Conservation (phyloP, 345 rosid species). For the Angophora floribunda region DNA sequence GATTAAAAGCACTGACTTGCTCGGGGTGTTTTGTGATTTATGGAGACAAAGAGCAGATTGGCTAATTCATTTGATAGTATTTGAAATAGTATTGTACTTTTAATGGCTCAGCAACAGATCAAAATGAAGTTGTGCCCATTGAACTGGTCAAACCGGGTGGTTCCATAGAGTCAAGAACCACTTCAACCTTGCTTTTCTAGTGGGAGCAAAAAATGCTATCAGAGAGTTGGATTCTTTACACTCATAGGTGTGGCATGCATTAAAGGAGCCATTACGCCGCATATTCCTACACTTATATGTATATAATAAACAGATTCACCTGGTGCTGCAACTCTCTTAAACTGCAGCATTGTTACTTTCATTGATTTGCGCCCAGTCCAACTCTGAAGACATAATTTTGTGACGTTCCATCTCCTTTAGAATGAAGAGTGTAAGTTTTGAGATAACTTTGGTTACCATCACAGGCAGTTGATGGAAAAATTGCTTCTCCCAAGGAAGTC, state of each 20-base stretch:
- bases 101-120: not conserved
- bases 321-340: not conserved
- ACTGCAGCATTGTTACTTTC: not conserved
- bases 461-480: conserved; percentile 23
- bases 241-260: not conserved
- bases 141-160: not conserved
- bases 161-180: not conserved
- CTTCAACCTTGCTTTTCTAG: not conserved
- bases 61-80: not conserved
- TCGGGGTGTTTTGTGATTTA: not conserved
- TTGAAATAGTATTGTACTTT: not conserved
- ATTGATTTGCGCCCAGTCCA: not conserved
- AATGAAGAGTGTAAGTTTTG: not conserved
- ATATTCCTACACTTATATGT: not conserved
- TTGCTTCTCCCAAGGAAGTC: conserved; percentile 60
- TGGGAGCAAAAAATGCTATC: not conserved
- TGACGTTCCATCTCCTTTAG: not conserved
- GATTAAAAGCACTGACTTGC: not conserved
- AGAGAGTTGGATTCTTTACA: not conserved
- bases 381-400: not conserved
- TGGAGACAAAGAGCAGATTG: not conserved
- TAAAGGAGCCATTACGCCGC: not conserved
- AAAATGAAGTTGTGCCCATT: not conserved
- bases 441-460: not conserved
- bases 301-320: not conserved